Evolutionary conservation across 768 basidiomycete genomes (phyloP).

Genomic region (Kwoniella sp.): DNA sequence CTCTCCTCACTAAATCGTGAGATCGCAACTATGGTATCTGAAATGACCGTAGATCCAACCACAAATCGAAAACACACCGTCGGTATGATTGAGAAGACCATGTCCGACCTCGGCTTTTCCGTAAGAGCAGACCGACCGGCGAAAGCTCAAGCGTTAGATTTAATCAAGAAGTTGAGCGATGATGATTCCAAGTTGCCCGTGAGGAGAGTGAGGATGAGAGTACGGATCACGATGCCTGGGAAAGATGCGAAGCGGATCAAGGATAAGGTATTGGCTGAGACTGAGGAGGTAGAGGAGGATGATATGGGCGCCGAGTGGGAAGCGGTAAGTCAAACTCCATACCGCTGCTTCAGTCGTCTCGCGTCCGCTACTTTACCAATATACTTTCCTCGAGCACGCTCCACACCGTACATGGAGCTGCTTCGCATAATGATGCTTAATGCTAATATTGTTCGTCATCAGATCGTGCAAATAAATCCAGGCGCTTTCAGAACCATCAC

Average conservation of each 20-base stretch:
- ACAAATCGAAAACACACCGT: conserved; percentile 89
- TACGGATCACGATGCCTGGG: conserved; percentile 74
- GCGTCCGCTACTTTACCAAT: no score
- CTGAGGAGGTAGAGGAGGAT: conserved; percentile 81
- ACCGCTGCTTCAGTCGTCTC: no score
- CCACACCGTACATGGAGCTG: background rate
- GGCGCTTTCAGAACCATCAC: conserved; percentile 84
- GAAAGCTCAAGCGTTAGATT: conserved; percentile 70
- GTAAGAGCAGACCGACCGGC: conserved; percentile 85
- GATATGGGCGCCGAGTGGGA: conserved; percentile 80
- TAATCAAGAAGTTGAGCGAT: conserved; percentile 40
- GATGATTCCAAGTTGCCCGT: conserved; percentile 66
- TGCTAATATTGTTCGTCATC: conserved; percentile 2
- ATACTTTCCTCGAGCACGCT: no score
- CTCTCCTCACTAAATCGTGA: conserved; percentile 77
- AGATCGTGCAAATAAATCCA: conserved; percentile 93
- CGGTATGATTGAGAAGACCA: conserved; percentile 95
- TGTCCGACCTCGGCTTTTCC: conserved; percentile 91
- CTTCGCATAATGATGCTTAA: background rate
- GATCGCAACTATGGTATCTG: conserved; percentile 89
- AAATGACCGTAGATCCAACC: conserved; percentile 91
- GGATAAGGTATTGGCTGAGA: conserved; percentile 69
- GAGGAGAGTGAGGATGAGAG: conserved; percentile 87
- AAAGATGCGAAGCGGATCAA: conserved; percentile 70
- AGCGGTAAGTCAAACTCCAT: conserved; percentile 63